These are phyloP conservation scores for Fusarium succisae DNA, from an alignment of 2,329 filamentous ascomycete genomes.

Conservation along the genomic window DNA sequence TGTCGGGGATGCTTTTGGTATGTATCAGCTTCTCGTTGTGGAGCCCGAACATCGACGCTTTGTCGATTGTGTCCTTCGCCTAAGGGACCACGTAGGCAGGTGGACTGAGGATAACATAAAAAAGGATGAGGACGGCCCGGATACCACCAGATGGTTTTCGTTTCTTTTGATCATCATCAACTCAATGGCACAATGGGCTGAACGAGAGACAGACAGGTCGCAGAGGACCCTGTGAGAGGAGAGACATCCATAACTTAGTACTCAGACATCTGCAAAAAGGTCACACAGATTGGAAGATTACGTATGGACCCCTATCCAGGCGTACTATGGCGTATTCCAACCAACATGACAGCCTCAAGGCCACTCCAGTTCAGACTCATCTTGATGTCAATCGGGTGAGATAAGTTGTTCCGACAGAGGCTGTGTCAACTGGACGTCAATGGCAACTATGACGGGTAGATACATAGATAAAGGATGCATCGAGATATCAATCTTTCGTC, in stretches of 20 bases:
- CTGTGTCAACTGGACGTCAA: slow-evolving; percentile 4
- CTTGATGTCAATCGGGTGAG: neutral
- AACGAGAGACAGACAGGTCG: neutral
- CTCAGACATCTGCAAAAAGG: neutral
- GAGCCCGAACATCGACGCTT: slow-evolving; percentile 23
- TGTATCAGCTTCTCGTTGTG: slow-evolving; percentile 6
- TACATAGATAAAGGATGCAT: neutral
- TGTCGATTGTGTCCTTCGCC: slow-evolving; percentile 19
- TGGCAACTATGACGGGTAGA: neutral
- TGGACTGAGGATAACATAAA: slow-evolving; percentile 30
- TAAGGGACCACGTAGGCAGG: slow-evolving; percentile 25
- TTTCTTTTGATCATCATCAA: neutral
- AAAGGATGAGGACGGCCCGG: slow-evolving; percentile 5
- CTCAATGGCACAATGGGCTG: neutral
- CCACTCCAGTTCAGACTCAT: slow-evolving; percentile 5
- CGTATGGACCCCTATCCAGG: slow-evolving; percentile 1
- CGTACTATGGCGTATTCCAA: neutral
- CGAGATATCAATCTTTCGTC: neutral
- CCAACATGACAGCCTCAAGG: slow-evolving; percentile 15
- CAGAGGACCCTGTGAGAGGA: slow-evolving; percentile 1
- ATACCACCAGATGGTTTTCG: neutral
- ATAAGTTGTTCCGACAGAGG: slow-evolving; percentile 4
- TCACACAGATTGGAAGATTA: neutral
- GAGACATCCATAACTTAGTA: neutral
- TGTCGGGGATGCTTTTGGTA: neutral